These are phyloP conservation scores for Ceratobasidium sp. DNA, from an alignment of 1,284 basidiomycete species.

Conservation along the genomic window DNA sequence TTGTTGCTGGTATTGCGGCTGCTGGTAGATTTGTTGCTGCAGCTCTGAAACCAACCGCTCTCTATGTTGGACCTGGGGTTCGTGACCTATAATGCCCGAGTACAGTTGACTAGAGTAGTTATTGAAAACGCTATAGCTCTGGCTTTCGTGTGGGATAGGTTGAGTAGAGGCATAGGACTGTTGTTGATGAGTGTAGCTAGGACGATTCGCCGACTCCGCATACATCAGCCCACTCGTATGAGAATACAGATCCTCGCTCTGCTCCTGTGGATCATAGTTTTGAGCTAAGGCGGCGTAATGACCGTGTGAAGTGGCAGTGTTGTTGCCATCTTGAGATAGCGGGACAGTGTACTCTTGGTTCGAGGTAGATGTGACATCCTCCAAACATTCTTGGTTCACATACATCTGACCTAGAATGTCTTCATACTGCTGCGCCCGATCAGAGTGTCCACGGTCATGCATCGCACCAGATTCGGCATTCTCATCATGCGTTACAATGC, in stretches of 20 bases:
- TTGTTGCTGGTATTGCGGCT: not conserved
- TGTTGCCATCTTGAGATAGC: not conserved
- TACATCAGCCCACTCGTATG: not conserved
- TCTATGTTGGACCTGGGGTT: too few relatives aligned
- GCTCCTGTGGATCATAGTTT: not conserved
- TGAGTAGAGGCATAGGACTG: not conserved
- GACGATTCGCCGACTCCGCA: not conserved
- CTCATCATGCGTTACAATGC: not conserved
- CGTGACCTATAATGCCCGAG: too few relatives aligned
- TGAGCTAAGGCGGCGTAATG: not conserved
- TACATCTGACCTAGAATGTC: slow-evolving; percentile 4
- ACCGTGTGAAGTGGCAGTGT: too few relatives aligned
- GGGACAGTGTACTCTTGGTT: not conserved
- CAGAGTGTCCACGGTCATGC: not conserved
- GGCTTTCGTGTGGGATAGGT: not conserved
- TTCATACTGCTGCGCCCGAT: not conserved
- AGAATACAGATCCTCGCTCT: not conserved
- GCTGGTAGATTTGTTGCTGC: not conserved
- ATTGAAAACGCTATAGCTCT: not conserved
- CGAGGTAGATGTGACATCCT: not conserved
- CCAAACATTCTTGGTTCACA: not conserved
- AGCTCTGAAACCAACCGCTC: too few relatives aligned
- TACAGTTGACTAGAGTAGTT: too few relatives aligned
- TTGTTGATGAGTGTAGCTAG: not conserved
- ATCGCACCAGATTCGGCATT: too few relatives aligned